Base-by-base conservation (phyloP, 768 basidiomycete species). In the Lepiota subincarnata region DNA sequence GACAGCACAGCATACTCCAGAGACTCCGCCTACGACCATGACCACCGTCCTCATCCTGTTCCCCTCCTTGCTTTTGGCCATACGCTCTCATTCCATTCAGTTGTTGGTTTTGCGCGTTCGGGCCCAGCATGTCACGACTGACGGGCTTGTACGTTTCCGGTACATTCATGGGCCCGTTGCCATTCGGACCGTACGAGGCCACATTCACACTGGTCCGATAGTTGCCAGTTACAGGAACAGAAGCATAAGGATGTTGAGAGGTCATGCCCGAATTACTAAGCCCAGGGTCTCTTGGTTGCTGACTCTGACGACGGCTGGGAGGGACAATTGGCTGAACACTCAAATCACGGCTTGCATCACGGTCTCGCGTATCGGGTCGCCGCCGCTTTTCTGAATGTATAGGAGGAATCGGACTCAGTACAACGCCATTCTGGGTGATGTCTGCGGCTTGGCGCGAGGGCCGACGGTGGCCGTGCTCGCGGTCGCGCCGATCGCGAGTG, bases 191-290 rank as follows among this genome's bases (percentile, higher is more conserved):
- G 57, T 84, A 87, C 59, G 62, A 20, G 51, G 68, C 66, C 6
- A 61, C 63, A 35, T 70, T 43, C n/a, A 44, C 38, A 26, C 45
- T 54, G 20, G 46, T 67, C 14, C 84, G 82, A 63, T 83, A 84
- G 2, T 78, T 81, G 39, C 73, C 77, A 1, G 80, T 71, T 52
- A 75, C 79, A 5, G 84, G 80, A 6, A 83, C 80, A 34, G 79
- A 74, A 7, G 87, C 89, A 53, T 90, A 91, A 28, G 89, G 89
- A 63, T 91, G 89, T 26, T 83, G 76, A 7, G 76, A 71, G 16
- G 76, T 69, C 37, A 85, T 73, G 8, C 75, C 76, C 3, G 69
- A 58, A 52, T 70, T 73, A 14, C 56, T 62, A 24, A 68, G 60
- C 26, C 65, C 72, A 14, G 63, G 61, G 28, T 79, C 78, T 50